phyloP scores from a whole-genome alignment of 169 alveolate genomes.

The Plasmodium gaboni region DNA sequence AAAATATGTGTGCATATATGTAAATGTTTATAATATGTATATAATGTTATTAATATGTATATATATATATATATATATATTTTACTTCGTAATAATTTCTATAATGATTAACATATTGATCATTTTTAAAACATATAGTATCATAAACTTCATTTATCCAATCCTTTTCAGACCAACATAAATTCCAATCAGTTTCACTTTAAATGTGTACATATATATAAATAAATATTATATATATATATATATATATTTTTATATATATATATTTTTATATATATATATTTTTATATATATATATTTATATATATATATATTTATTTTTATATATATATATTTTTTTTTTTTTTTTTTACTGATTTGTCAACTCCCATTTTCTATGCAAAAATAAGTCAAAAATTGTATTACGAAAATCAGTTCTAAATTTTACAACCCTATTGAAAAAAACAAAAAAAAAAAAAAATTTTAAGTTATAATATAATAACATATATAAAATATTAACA shows the following conservation, averaged over 20 bases:
- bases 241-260: neutral
- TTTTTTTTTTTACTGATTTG: slow-evolving; percentile 81
- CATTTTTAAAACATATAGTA: slow-evolving; percentile 89
- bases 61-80: too few species aligned
- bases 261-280: neutral
- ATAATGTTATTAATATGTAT: neutral
- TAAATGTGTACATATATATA: neutral
- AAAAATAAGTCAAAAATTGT: slow-evolving; percentile 94
- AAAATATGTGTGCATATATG: neutral
- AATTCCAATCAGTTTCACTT: slow-evolving; percentile 93
- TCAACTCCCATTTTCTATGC: slow-evolving; percentile 90
- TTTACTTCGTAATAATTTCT: slow-evolving; percentile 93
- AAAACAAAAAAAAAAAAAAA: neutral
- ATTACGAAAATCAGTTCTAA: slow-evolving; percentile 93
- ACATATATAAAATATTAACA: too few species aligned
- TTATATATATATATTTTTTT: slow-evolving; percentile 3
- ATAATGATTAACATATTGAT: slow-evolving; percentile 93
- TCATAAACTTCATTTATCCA: slow-evolving; percentile 93
- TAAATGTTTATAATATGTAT: neutral
- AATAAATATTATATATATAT: neutral
- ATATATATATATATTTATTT: neutral
- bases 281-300: neutral
- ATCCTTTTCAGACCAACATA: slow-evolving; percentile 95
- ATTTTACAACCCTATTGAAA: slow-evolving; percentile 81
- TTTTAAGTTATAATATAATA: too few species aligned